Percentiles rank a stretch among this genome's conserved stretches.
Conservation (phyloP, 2,329 filamentous ascomycete species). For the Apiospora kogelbergensis region DNA sequence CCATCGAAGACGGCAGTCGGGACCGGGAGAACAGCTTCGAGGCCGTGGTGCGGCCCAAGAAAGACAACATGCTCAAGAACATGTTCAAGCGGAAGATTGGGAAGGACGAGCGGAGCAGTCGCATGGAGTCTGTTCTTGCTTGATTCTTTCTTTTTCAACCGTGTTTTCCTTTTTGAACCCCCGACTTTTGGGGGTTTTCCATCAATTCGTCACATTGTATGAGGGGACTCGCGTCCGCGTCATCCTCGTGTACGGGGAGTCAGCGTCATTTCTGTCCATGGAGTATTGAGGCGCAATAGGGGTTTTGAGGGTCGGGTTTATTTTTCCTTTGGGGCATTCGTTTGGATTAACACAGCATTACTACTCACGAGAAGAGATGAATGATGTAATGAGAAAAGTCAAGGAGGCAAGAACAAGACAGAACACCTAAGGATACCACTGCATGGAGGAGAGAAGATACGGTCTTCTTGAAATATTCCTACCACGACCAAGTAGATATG, state of each 20-base stretch:
- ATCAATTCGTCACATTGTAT: neutral
- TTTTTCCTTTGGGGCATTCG: conserved; percentile 1
- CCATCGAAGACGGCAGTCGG: conserved; percentile 35
- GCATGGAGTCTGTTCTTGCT: conserved; percentile 5
- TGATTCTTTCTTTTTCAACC: neutral
- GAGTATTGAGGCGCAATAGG: neutral
- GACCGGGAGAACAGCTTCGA: conserved; percentile 37
- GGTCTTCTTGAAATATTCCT: neutral
- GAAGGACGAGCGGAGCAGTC: conserved; percentile 9
- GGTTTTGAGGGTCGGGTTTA: neutral
- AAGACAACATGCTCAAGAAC: conserved; percentile 57
- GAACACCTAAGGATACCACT: neutral
- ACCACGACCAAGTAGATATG: neutral
- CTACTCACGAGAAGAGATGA: neutral
- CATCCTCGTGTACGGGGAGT: neutral
- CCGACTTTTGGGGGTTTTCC: too few relatives aligned
- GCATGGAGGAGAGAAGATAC: neutral
- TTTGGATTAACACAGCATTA: neutral
- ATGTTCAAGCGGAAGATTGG: conserved; percentile 59
- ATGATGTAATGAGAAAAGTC: neutral
- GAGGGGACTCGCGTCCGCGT: neutral
- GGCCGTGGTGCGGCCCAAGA: conserved; percentile 45
- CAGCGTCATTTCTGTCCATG: neutral
- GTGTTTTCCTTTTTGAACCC: too few relatives aligned
- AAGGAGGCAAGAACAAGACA: neutral